These are phyloP conservation scores for Trichoderma koningiopsis DNA, from an alignment of 2,329 filamentous ascomycete genomes.

Conservation along the genomic window DNA sequence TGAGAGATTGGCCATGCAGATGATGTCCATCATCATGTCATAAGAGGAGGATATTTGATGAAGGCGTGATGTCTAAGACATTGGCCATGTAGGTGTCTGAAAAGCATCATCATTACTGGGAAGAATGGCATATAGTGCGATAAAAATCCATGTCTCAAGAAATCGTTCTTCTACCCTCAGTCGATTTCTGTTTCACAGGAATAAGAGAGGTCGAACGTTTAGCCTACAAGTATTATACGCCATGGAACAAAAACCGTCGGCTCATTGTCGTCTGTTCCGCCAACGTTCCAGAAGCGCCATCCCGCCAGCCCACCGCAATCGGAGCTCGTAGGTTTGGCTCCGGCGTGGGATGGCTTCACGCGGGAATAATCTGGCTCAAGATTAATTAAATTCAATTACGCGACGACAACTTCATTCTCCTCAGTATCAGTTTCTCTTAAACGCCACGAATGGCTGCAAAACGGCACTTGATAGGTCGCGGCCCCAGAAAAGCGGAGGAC, in stretches of 20 bases:
- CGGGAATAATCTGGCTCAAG: neutral
- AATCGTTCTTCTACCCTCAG: neutral
- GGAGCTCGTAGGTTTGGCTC: neutral
- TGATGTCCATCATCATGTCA: too few relatives aligned
- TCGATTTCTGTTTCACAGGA: neutral
- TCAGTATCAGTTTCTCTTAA: neutral
- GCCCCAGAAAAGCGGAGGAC: constrained; percentile 21
- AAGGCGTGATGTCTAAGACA: too few relatives aligned
- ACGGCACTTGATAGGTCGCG: neutral
- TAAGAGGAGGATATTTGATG: too few relatives aligned
- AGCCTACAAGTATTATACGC: neutral
- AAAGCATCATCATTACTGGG: too few relatives aligned
- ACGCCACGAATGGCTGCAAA: constrained; percentile 1
- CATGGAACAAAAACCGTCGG: neutral
- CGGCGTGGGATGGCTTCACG: constrained; percentile 3
- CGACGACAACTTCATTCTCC: constrained; percentile 7
- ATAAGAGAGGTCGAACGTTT: neutral
- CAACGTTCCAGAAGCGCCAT: neutral
- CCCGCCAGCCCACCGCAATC: constrained; percentile 7
- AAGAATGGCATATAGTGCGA: too few relatives aligned
- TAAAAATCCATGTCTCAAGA: too few relatives aligned
- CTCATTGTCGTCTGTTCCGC: neutral
- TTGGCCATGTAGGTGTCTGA: too few relatives aligned
- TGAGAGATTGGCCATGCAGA: too few relatives aligned
- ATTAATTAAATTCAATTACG: neutral